Base-by-base conservation (phyloP, 768 basidiomycete genomes). In the Tricholoma sp. region DNA sequence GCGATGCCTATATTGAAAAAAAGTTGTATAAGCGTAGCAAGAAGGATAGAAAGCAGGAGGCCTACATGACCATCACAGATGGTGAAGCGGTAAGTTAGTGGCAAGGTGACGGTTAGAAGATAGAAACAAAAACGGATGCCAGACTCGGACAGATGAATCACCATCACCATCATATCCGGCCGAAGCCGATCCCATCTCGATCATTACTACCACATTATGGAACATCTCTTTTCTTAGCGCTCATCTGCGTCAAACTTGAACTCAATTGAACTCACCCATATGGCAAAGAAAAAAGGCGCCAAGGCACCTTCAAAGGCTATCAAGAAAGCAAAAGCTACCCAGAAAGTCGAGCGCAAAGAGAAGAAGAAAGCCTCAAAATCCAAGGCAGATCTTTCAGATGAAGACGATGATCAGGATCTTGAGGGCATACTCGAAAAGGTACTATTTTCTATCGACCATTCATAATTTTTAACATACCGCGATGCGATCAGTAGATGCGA, bases 401-500 rank as follows among this genome's bases (percentile, higher is more conserved):
- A 83, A 39, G 80, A 82, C 29, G 85, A 88, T 52, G 84, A 84
- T 56, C 81, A 91, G 59, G 89, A 95, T 76, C 76, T 96, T 5
- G 91, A 96, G 64, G 81, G 77, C 2, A 92, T 95, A 57, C 78
- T 95, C 32, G 92, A 91, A 64, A 82, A 83, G 79, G 91, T 91
- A 59, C 62, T 57, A 41, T 49, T 50, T 7, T 24, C 28, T 51
- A 13, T 13, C 52, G 6, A 15, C 39, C 51, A 51, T 63, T 50
- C 58, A 34, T n/a, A 3, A 29, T 2, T 61, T 31, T 32, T 33
- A 49, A 36, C 17, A 13, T 12, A 44, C 34, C 53, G 52, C 8
- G 55, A 5, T 42, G 34, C 57, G 47, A 64, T 62, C 60, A 81
- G 78, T 85, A 89, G 86, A 85, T 89, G 71, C 80, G 84, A 65